A percentile compares a stretch with the other conserved stretches of the same genome.
phyloP scores from a whole-genome alignment of 805 yeast genomes.

The Tetrapisispora arboricola region DNA sequence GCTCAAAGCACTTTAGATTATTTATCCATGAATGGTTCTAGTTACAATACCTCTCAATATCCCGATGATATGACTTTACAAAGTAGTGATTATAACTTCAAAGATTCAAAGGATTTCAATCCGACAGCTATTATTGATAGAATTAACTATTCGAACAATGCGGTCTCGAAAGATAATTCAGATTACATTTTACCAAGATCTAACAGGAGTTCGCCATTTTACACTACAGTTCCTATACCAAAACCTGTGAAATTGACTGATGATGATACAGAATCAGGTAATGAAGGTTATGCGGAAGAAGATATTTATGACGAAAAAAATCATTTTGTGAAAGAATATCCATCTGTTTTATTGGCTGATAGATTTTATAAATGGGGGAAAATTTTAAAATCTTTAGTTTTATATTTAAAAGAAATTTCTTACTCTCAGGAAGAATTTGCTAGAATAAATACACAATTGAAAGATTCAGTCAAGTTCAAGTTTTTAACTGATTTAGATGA shows the following conservation, averaged over 20 bases:
- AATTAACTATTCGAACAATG: neutral
- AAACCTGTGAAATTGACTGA: slow-evolving; percentile 13
- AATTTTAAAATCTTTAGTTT: slow-evolving; percentile 57
- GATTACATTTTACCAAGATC: slow-evolving; percentile 4
- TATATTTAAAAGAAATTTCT: slow-evolving; percentile 64
- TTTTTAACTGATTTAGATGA: slow-evolving; percentile 30
- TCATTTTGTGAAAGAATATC: slow-evolving; percentile 34
- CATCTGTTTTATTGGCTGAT: slow-evolving; percentile 71
- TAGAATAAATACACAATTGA: slow-evolving; percentile 56
- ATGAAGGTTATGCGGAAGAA: slow-evolving; percentile 4
- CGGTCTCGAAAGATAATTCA: neutral
- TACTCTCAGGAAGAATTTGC: slow-evolving; percentile 72
- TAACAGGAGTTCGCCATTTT: slow-evolving; percentile 22
- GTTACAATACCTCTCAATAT: neutral
- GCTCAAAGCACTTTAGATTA: neutral
- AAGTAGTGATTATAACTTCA: neutral
- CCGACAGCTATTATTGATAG: neutral
- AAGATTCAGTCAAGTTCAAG: slow-evolving; percentile 46
- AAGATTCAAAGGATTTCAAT: neutral
- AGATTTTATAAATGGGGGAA: slow-evolving; percentile 77
- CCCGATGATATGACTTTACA: neutral
- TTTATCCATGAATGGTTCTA: neutral
- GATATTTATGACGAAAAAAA: slow-evolving; percentile 14
- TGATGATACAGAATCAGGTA: neutral
- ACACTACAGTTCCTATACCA: slow-evolving; percentile 28